A percentile compares a stretch with the other conserved stretches of the same genome.
Evolutionary conservation across 192 early-diverging fungal genomes (phyloP).

Genomic region (Umbelopsis sp.): DNA sequence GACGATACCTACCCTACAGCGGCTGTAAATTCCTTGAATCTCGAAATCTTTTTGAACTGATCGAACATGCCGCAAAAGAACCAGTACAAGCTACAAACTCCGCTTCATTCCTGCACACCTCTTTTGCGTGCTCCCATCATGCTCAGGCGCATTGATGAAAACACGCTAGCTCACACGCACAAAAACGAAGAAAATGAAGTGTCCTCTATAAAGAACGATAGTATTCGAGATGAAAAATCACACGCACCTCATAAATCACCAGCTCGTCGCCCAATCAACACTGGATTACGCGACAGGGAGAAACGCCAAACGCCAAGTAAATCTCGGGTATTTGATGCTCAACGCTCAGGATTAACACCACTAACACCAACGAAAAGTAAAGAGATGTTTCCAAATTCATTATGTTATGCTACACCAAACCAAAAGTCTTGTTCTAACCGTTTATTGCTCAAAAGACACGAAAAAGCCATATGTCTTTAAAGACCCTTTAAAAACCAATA

Average conservation of each 20-base stretch:
- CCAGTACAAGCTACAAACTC: conserved; percentile 3
- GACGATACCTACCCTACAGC: not conserved
- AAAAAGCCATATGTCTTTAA: conserved; percentile 13
- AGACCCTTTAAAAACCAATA: not conserved
- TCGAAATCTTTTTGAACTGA: conserved; percentile 22
- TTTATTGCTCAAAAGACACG: not conserved
- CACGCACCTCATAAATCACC: conserved; percentile 5
- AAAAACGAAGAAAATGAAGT: conserved; percentile 19
- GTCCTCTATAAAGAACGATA: not conserved
- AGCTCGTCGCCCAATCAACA: conserved; percentile 2
- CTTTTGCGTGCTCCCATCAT: not conserved
- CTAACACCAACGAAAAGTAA: conserved; percentile 17
- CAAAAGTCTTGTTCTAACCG: not conserved
- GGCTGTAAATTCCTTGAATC: not conserved
- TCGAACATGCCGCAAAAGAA: conserved; percentile 4
- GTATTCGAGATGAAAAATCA: not conserved
- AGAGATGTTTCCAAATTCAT: not conserved
- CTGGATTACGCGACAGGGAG: conserved; percentile 15
- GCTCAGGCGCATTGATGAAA: conserved; percentile 13
- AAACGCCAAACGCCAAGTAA: conserved; percentile 17
- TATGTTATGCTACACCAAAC: not conserved
- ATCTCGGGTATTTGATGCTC: conserved; percentile 15
- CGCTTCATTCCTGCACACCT: not conserved
- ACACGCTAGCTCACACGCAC: not conserved
- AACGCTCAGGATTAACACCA: not conserved